Evolutionary conservation across 2,329 filamentous ascomycete species (phyloP).

Genomic region (Aureobasidium leucospermi): DNA sequence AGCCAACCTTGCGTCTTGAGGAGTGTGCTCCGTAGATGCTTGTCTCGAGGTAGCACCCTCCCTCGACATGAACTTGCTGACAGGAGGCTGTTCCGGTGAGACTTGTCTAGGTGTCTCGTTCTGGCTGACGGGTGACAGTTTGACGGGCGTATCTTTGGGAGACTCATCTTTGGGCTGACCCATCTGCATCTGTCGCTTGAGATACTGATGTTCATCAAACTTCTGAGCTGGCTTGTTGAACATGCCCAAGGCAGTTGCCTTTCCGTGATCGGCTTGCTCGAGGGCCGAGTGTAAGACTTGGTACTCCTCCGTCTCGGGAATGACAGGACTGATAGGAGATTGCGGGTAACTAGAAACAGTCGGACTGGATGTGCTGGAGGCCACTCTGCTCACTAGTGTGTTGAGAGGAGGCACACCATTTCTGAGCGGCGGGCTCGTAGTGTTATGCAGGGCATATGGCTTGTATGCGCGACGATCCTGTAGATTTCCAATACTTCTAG

Average conservation of each 20-base stretch:
- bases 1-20: constrained; percentile 11
- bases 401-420: constrained; percentile 1
- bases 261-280: constrained; percentile 69
- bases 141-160: constrained; percentile 3
- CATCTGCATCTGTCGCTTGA: constrained; percentile 73
- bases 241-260: constrained; percentile 66
- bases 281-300: constrained; percentile 54
- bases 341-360: constrained; percentile 28
- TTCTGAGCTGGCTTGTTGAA: constrained; percentile 66
- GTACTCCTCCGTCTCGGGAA: constrained; percentile 65
- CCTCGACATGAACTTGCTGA: background rate
- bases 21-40: background rate
- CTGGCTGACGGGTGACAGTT: background rate
- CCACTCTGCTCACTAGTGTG: constrained; percentile 10
- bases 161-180: constrained; percentile 44
- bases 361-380: constrained; percentile 34
- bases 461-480: constrained; percentile 35
- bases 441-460: constrained; percentile 27
- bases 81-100: background rate
- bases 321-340: constrained; percentile 58
- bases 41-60: background rate
- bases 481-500: constrained; percentile 60
- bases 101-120: background rate
- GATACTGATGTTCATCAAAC: constrained; percentile 80
- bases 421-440: constrained; percentile 30